Evolutionary conservation across 1,139 yeast species (phyloP), one percentile per base, ranked within the genome.

Genomic region (Pichia sp.): DNA sequence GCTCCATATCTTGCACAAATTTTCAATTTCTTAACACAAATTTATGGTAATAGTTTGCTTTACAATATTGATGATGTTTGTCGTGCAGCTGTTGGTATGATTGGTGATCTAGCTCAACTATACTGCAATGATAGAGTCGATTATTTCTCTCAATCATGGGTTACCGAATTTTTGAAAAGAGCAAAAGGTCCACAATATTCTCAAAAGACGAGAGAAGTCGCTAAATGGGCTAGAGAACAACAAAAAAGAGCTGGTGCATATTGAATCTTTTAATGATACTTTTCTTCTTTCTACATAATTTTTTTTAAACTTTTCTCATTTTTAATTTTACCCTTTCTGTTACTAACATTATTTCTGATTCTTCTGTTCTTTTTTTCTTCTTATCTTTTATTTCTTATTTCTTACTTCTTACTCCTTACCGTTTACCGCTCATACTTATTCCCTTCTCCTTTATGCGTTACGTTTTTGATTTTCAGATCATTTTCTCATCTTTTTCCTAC

Each of bases 211-310:
- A 78, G 76, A 59, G 93, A 84, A 56, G 85, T 95, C 22, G 96
- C 96, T 14, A 77, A 89, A 64, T 91, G 97, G 96, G 96, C 97
- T 11, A 77, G 94, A 53, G 95, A 84, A 54, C 95, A 80, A 63
- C 88, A 79, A 59, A 30, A 79, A 77, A 65, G 66, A 71, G 46
- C 82, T 77, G 45, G 28, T 56, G 47, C 65, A 39, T 41, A 35
- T 33, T 28, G 32, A 33, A 31, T 33, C 15, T 30, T 34, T 34
- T 3, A 15, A 20, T 40, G 20, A 36, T 28, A 36, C 35, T 38
- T 5, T 25, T 22, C n/a, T 28, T 20, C 20, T 18, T 31, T 25
- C n/a, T 17, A 25, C 32, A 30, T 32, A 30, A 20, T 30, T 24
- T 30, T 31, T 31, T 31, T 17, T 14, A 31, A 18, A 31, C 33